Evolutionary conservation across 2,329 filamentous ascomycete genomes (phyloP).

Genomic region (Pyrenophora teres): DNA sequence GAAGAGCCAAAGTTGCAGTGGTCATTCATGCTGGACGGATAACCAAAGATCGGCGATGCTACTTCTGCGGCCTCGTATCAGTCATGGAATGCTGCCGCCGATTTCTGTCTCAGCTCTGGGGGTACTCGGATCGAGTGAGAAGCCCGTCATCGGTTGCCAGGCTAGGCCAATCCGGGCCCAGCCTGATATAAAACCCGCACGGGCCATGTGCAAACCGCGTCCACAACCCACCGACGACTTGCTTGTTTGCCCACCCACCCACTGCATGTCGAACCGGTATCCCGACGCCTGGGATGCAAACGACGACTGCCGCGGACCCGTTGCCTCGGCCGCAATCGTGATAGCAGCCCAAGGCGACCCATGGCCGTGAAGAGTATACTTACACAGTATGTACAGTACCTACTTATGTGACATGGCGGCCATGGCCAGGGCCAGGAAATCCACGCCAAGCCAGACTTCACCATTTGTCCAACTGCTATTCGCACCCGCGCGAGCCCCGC

Average conservation of each 20-base stretch:
- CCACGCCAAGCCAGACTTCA: slow-evolving; percentile 1
- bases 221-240: slow-evolving; percentile 6
- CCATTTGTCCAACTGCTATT: not conserved
- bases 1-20: slow-evolving; percentile 19
- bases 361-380: not conserved
- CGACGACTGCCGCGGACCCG: slow-evolving; percentile 2
- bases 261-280: slow-evolving; percentile 7
- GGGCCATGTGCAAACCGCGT: slow-evolving; percentile 7
- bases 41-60: slow-evolving; percentile 29
- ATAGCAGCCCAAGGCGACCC: not conserved
- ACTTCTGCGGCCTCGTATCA: slow-evolving; percentile 19
- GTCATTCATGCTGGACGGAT: slow-evolving; percentile 27
- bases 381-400: too few relatives aligned
- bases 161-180: slow-evolving; percentile 15
- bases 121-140: slow-evolving; percentile 26
- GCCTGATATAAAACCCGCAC: slow-evolving; percentile 12
- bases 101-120: slow-evolving; percentile 25
- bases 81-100: slow-evolving; percentile 20
- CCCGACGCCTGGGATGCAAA: not conserved
- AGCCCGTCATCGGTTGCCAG: slow-evolving; percentile 19
- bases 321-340: not conserved
- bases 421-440: not conserved
- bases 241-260: slow-evolving; percentile 8
- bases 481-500: slow-evolving; percentile 3
- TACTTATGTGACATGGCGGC: too few relatives aligned